Percentiles rank a stretch among this genome's conserved stretches.
Evolutionary conservation across 75 land plant genomes (phyloP).

Genomic region (Selaginella moellendorffii): DNA sequence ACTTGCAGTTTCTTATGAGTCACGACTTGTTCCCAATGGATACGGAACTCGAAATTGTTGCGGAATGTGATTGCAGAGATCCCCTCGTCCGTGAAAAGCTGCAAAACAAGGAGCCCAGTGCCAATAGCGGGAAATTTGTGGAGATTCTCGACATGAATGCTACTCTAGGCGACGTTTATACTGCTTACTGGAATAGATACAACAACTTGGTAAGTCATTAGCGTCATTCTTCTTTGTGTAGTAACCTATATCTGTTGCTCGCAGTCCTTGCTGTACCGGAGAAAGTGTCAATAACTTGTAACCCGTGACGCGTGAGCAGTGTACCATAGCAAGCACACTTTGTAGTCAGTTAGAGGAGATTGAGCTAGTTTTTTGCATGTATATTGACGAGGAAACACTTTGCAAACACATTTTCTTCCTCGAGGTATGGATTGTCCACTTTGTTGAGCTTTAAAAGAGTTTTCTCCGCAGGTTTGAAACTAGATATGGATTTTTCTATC

Average conservation of each 20-base stretch:
- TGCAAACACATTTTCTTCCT: no score
- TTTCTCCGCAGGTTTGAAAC: no score
- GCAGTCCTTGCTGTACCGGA: slow-evolving; percentile 9
- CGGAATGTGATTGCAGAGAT: not conserved
- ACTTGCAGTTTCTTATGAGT: slow-evolving; percentile 10
- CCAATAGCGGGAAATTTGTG: not conserved
- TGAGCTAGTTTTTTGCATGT: not conserved
- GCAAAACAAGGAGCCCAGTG: not conserved
- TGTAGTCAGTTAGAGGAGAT: not conserved
- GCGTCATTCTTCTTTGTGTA: not conserved
- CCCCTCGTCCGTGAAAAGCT: not conserved
- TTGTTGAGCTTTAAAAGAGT: no score
- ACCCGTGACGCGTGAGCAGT: not conserved
- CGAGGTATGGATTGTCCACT: no score
- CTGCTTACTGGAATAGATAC: slow-evolving; percentile 7
- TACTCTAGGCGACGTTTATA: slow-evolving; percentile 9
- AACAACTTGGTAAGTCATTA: slow-evolving; percentile 5
- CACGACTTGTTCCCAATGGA: not conserved
- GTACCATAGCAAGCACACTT: not conserved
- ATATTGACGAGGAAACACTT: not conserved
- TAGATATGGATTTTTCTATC: not conserved
- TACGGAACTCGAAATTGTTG: slow-evolving; percentile 9
- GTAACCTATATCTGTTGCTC: not conserved
- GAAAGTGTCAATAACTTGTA: not conserved
- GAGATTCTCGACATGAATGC: slow-evolving; percentile 7